Percentiles rank a stretch among this genome's conserved stretches.
Evolutionary conservation across 2,329 filamentous ascomycete genomes (phyloP).

Genomic region (Ophiostoma pallidulum): DNA sequence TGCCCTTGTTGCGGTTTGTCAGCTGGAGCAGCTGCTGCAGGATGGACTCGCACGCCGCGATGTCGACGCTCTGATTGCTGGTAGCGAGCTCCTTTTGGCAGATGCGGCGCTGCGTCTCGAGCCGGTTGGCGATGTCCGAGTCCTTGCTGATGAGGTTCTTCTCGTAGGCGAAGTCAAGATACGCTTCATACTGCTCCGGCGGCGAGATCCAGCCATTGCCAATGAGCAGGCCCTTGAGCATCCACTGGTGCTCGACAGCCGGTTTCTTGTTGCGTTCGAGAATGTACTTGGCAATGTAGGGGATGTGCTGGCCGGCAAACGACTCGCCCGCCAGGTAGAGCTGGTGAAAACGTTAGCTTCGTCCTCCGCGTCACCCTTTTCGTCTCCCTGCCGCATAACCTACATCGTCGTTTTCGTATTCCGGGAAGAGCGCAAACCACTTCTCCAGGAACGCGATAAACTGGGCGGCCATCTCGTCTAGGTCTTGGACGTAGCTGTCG

Average conservation of each 20-base stretch:
- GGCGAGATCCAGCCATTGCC: constrained; percentile 98
- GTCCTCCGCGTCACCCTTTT: too few relatives aligned
- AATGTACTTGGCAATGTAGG: constrained; percentile 89
- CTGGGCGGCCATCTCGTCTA: constrained; percentile 81
- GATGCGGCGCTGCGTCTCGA: constrained; percentile 59
- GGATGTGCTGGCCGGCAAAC: constrained; percentile 93
- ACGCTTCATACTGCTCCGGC: constrained; percentile 78
- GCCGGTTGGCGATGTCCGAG: constrained; percentile 50
- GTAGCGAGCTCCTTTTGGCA: constrained; percentile 56
- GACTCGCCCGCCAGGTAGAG: constrained; percentile 94
- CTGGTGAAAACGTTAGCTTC: constrained; percentile 37
- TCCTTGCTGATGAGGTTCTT: constrained; percentile 61
- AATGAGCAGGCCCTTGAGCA: constrained; percentile 75
- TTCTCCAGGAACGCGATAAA: constrained; percentile 85
- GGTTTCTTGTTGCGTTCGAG: constrained; percentile 71
- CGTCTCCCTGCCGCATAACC: constrained; percentile 25
- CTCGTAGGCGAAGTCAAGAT: constrained; percentile 72
- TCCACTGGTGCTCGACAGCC: constrained; percentile 51
- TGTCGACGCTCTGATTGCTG: constrained; percentile 53
- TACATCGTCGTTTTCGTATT: constrained; percentile 88
- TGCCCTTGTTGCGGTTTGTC: constrained; percentile 44
- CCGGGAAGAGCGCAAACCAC: constrained; percentile 82
- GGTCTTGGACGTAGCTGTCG: constrained; percentile 73
- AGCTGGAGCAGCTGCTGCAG: constrained; percentile 61
- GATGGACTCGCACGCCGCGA: constrained; percentile 63